Percentiles rank a stretch among this genome's conserved stretches.
Evolutionary conservation across 2,329 filamentous ascomycete genomes (phyloP).

Genomic region (Trichoderma harzianum): DNA sequence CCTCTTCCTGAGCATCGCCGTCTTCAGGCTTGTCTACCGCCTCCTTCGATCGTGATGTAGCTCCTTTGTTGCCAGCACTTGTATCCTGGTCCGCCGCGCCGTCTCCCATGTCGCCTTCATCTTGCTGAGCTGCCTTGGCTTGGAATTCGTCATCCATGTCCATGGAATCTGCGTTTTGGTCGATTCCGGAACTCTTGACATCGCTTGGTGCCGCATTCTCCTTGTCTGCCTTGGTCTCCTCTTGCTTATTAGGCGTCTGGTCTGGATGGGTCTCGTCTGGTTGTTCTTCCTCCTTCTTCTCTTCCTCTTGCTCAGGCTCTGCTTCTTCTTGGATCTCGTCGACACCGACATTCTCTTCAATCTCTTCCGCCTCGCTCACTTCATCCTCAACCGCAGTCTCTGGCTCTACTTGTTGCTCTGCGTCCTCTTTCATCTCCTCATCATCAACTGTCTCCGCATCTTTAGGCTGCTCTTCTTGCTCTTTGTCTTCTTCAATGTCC

Average conservation of each 20-base stretch:
- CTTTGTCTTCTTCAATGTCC: slow-evolving; percentile 47
- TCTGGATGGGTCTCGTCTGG: slow-evolving; percentile 47
- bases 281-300: slow-evolving; percentile 48
- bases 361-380: slow-evolving; percentile 54
- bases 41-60: slow-evolving; percentile 47
- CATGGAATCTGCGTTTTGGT: slow-evolving; percentile 60
- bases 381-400: slow-evolving; percentile 47
- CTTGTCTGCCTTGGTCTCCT: slow-evolving; percentile 51
- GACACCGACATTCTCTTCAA: slow-evolving; percentile 41
- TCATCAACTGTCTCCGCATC: slow-evolving; percentile 38
- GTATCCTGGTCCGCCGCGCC: slow-evolving; percentile 61
- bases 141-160: slow-evolving; percentile 61
- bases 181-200: slow-evolving; percentile 60
- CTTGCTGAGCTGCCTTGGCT: slow-evolving; percentile 59
- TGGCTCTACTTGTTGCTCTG: slow-evolving; percentile 37
- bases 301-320: slow-evolving; percentile 43
- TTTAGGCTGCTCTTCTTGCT: slow-evolving; percentile 36
- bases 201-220: slow-evolving; percentile 65
- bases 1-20: slow-evolving; percentile 44
- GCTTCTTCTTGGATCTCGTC: slow-evolving; percentile 48
- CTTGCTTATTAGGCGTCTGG: slow-evolving; percentile 36
- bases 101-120: slow-evolving; percentile 64
- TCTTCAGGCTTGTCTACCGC: slow-evolving; percentile 46
- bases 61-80: slow-evolving; percentile 61
- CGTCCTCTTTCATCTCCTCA: slow-evolving; percentile 36